These are phyloP conservation scores for Boletus rufocinnamomeus DNA, from an alignment of 768 basidiomycete species.

Conservation along the genomic window DNA sequence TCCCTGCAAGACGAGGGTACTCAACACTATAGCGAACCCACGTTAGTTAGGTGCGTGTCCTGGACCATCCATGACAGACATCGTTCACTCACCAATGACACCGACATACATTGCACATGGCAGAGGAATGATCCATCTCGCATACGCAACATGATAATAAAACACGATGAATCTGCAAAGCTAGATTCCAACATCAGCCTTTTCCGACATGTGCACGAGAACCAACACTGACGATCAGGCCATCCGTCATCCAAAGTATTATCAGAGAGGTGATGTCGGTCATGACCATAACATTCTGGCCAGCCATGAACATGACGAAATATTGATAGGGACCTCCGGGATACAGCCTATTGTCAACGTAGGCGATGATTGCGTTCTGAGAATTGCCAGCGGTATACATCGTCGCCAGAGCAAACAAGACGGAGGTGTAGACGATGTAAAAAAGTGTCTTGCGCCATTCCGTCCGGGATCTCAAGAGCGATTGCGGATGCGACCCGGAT, in stretches of 20 bases:
- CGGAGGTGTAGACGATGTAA: conserved; percentile 28
- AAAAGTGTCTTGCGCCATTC: conserved; percentile 26
- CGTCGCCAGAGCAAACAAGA: conserved; percentile 31
- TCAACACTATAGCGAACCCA: conserved; percentile 17
- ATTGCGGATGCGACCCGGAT: conserved; percentile 9
- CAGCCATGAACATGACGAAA: conserved; percentile 26
- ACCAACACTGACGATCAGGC: conserved; percentile 25
- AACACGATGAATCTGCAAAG: conserved; percentile 29
- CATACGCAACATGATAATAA: conserved; percentile 23
- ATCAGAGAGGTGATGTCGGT: conserved; percentile 25
- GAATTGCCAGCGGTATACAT: conserved; percentile 33
- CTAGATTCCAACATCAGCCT: conserved; percentile 11
- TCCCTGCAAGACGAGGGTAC: conserved; percentile 19
- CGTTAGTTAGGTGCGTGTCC: not conserved
- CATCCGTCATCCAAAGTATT: conserved; percentile 36
- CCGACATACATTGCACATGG: conserved; percentile 27
- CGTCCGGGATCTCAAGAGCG: not conserved
- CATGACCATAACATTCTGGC: conserved; percentile 26
- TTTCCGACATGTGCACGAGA: not conserved
- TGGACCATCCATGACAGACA: not conserved
- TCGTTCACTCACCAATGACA: conserved; percentile 23
- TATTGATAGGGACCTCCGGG: conserved; percentile 30
- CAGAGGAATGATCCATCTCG: conserved; percentile 29
- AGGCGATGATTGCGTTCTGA: conserved; percentile 31
- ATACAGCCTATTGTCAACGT: conserved; percentile 33